Conservation (phyloP, 2,329 filamentous ascomycete species). For the Teratosphaeria gauchensis region DNA sequence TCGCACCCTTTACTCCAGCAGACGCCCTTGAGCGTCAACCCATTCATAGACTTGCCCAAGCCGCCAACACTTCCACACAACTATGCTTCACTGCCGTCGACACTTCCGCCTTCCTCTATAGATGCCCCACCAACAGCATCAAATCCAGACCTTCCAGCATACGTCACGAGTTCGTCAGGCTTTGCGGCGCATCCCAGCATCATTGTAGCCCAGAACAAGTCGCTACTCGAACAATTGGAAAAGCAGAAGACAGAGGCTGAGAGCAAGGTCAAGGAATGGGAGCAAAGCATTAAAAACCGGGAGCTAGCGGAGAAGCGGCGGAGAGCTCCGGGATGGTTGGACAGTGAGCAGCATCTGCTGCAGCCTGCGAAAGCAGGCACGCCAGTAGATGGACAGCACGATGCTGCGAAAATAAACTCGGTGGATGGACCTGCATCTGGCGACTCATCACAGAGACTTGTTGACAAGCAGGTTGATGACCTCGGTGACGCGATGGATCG, state of each 20-base stretch:
- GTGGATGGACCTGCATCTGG: slow-evolving; percentile 16
- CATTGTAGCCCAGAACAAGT: slow-evolving; percentile 71
- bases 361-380: slow-evolving; percentile 49
- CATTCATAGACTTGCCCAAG: slow-evolving; percentile 82
- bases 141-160: slow-evolving; percentile 44
- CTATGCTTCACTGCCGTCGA: slow-evolving; percentile 81
- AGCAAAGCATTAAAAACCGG: slow-evolving; percentile 53
- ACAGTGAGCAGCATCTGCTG: slow-evolving; percentile 60
- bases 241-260: slow-evolving; percentile 60
- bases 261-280: slow-evolving; percentile 57
- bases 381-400: neutral
- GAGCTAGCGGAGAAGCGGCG: slow-evolving; percentile 72
- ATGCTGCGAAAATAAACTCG: slow-evolving; percentile 11
- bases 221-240: slow-evolving; percentile 65
- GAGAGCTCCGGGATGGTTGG: slow-evolving; percentile 71
- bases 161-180: slow-evolving; percentile 64
- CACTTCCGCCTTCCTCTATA: slow-evolving; percentile 64
- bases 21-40: slow-evolving; percentile 85
- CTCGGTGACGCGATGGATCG: slow-evolving; percentile 27
- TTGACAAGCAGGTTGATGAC: slow-evolving; percentile 20
- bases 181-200: slow-evolving; percentile 79
- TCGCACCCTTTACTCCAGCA: slow-evolving; percentile 85
- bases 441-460: neutral
- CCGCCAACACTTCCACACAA: slow-evolving; percentile 90
- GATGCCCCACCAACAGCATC: slow-evolving; percentile 32